Percentiles rank a stretch among this genome's conserved stretches.
Evolutionary conservation across 1,139 yeast species (phyloP).

Genomic region (Entelexis paramagnoliae): DNA sequence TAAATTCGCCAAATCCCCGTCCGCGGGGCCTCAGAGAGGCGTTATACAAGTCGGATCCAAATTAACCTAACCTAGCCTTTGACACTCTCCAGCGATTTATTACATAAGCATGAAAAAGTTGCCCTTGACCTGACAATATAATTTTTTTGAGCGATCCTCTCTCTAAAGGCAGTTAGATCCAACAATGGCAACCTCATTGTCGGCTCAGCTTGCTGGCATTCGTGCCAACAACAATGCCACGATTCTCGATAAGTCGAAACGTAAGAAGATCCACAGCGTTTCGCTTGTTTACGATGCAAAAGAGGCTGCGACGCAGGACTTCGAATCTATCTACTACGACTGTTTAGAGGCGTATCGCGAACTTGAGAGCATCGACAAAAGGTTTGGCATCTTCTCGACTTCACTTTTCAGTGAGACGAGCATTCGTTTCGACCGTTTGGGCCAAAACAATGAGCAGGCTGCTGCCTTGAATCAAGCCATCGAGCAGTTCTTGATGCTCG

Average conservation of each 20-base stretch:
- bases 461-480: conserved; percentile 65
- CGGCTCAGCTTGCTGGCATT: conserved; percentile 69
- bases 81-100: not conserved
- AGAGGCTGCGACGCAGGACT: conserved; percentile 88
- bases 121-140: conserved; percentile 8
- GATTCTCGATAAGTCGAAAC: conserved; percentile 73
- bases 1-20: no score
- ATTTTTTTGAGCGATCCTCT: conserved; percentile 8
- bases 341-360: conserved; percentile 72
- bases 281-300: conserved; percentile 80
- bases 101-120: not conserved
- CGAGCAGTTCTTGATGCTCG: conserved; percentile 57
- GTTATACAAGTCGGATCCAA: no score
- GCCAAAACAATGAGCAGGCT: conserved; percentile 58
- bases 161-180: not conserved
- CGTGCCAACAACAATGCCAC: conserved; percentile 58
- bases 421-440: conserved; percentile 64
- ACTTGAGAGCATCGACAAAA: conserved; percentile 56
- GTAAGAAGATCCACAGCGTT: conserved; percentile 78
- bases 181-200: conserved; percentile 42
- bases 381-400: conserved; percentile 57
- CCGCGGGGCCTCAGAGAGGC: no score
- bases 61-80: not conserved
- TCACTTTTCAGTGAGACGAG: conserved; percentile 78
- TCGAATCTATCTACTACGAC: conserved; percentile 62